These are phyloP conservation scores for Cyphellophora europaea DNA, from an alignment of 2,329 filamentous ascomycete genomes.

Conservation along the genomic window DNA sequence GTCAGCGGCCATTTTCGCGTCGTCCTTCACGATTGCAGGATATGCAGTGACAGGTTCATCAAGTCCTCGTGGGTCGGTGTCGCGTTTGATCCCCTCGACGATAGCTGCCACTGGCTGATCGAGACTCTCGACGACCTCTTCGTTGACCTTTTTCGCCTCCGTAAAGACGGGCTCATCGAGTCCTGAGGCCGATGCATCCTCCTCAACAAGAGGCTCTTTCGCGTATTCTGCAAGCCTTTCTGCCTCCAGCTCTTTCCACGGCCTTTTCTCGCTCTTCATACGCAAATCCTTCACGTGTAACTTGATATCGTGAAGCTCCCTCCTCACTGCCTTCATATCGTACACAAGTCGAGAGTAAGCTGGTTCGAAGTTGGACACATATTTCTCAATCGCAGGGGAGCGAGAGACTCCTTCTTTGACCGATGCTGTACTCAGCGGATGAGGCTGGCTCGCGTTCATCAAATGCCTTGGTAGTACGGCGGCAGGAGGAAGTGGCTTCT, in stretches of 20 bases:
- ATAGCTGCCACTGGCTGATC: background rate
- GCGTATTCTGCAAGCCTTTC: slow-evolving; percentile 2
- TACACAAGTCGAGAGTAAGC: slow-evolving; percentile 13
- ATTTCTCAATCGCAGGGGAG: slow-evolving; percentile 12
- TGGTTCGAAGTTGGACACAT: slow-evolving; percentile 15
- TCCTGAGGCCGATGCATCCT: background rate
- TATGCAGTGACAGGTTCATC: background rate
- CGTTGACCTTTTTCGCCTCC: background rate
- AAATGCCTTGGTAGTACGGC: background rate
- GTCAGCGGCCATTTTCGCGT: background rate
- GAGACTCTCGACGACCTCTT: background rate
- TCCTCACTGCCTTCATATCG: slow-evolving; percentile 9
- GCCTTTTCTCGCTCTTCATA: slow-evolving; percentile 8
- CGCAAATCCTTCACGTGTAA: slow-evolving; percentile 8
- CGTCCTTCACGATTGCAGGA: background rate
- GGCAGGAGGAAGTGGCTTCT: slow-evolving; percentile 1
- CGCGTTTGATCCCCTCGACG: background rate
- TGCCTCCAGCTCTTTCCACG: slow-evolving; percentile 8
- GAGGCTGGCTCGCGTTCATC: slow-evolving; percentile 2
- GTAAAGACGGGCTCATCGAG: slow-evolving; percentile 1
- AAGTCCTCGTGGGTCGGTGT: background rate
- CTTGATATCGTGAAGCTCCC: slow-evolving; percentile 11
- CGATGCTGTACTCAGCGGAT: slow-evolving; percentile 12
- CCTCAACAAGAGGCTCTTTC: background rate
- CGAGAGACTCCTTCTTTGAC: slow-evolving; percentile 15